A percentile compares a stretch with the other conserved stretches of the same genome.
phyloP scores from a whole-genome alignment of 2,329 filamentous ascomycete genomes.

The Penicillium aurantiogriseum region DNA sequence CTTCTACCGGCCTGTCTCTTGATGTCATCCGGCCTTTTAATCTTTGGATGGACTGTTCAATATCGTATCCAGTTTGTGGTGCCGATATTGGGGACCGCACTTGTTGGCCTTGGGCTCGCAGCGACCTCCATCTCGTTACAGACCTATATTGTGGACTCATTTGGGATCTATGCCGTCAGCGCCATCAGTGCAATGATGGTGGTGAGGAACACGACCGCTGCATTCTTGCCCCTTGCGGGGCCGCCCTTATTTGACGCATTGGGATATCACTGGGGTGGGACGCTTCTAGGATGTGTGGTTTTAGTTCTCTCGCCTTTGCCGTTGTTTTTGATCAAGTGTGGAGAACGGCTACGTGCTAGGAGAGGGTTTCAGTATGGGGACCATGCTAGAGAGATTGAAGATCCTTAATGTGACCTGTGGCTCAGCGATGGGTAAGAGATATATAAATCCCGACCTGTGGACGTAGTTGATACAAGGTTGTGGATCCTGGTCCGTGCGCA shows the following conservation, averaged over 20 bases:
- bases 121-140: too few species aligned
- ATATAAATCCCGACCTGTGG: not conserved
- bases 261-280: not conserved
- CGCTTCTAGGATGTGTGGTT: not conserved
- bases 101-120: too few species aligned
- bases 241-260: not conserved
- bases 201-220: too few species aligned
- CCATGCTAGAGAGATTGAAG: not conserved
- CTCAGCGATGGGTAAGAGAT: not conserved
- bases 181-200: too few species aligned
- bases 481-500: constrained; percentile 1
- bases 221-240: too few species aligned
- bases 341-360: not conserved
- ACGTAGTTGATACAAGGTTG: constrained; percentile 4
- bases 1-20: not conserved
- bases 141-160: too few species aligned
- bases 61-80: not conserved
- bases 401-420: not conserved
- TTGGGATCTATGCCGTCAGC: too few species aligned
- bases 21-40: not conserved
- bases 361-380: not conserved
- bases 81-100: not conserved
- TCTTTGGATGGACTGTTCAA: not conserved
- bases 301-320: not conserved
- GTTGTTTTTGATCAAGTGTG: not conserved